Base-by-base conservation (phyloP, 1,284 basidiomycete genomes). In the Flammula alnicola region DNA sequence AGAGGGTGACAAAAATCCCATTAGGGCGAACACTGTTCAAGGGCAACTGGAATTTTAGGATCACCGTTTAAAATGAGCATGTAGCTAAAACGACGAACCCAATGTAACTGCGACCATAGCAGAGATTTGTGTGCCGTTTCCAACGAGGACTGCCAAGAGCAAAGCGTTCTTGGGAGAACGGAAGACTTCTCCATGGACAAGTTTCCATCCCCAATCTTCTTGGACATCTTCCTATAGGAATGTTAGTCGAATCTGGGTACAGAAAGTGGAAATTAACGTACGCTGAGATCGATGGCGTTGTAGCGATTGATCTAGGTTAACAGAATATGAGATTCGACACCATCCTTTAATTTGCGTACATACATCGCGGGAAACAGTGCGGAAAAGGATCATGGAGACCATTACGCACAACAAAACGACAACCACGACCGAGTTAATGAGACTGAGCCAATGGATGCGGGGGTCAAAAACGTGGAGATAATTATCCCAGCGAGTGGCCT, bases 171-270 rank as follows among this genome's bases (percentile, higher is more conserved):
- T 70, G 0, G 96, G 96, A 3, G 89, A 76, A 23, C 96, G 84
- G 79, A 98, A 98, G 11, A 99, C 93, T 70, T 99, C 96, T 23
- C 93, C 95, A 61, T 98, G 95, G 8, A 98, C 84, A 14, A 96
- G 80, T 64, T 98, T 98, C 96, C 96, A 99, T 3, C 96, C 96
- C 79, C 91, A 98, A 63, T 99, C 96, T 71, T 98, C 95, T 72
- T 97, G 95, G 0, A 98, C 91, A 61, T 98, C 95, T 68, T 98
- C 95, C 84, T 93, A 61, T 26, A 52, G 35, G 39, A 39, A 49
- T 30, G 20, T 39, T 22, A 29, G 23, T 25, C 44, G 16, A 22
- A 16, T 12, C 3, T 22, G 29, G 5, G 19, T 36, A 35, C 4
- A 16, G 17, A 30, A 55, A 30, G n/a, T 7, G 12, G 16, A 44